Base-by-base conservation (phyloP, 2,329 filamentous ascomycete species). In the Truncatella angustata region DNA sequence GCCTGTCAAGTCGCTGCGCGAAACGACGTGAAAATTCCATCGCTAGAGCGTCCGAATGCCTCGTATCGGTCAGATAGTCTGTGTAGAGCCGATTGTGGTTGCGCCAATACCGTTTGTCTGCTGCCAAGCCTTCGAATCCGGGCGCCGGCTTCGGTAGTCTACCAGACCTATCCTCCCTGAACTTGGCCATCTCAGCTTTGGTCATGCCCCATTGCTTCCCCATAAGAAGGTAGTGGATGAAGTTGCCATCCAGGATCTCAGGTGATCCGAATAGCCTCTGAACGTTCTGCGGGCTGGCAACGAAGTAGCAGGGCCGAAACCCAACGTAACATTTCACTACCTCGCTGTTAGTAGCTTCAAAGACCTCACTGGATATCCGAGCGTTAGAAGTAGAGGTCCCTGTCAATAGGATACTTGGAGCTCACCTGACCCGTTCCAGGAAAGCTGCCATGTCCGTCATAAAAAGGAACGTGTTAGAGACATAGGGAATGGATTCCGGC, bases 51-150 rank as follows among this genome's bases (percentile, higher is more conserved):
- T 52, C 50, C 1, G 55, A 30, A 5, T 53, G 34, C 6, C 44
- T 23, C 6, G 40, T 34, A 3, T 36, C 52, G 2, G 54, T 40
- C 11, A 64, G 48, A 34, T 58, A 54, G 21, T 59, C 51, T 28
- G 32, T 44, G 16, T 55, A 46, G 32, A 59, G 40, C 24, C 52
- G 32, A 40, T 63, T 53, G n/a, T 55, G 36, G 1, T 28, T 21
- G 20, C 23, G 32, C 56, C 57, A 64, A 43, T 58, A 56, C 26
- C 62, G 46, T 24, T 54, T 32, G 1, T 30, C 39, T 10, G 50
- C 46, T 2, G 54, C 49, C 3, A 37, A 43, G 12, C 21, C 28
- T 37, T 54, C 56, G 4, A 50, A 50, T 6, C 55, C 58, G 2
- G 49, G 18, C 10, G 40, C 40, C 10, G 40, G 40, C 11, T 10